Evolutionary conservation across 1,139 yeast species (phyloP).

Genomic region (Blastobotrys serpentis): DNA sequence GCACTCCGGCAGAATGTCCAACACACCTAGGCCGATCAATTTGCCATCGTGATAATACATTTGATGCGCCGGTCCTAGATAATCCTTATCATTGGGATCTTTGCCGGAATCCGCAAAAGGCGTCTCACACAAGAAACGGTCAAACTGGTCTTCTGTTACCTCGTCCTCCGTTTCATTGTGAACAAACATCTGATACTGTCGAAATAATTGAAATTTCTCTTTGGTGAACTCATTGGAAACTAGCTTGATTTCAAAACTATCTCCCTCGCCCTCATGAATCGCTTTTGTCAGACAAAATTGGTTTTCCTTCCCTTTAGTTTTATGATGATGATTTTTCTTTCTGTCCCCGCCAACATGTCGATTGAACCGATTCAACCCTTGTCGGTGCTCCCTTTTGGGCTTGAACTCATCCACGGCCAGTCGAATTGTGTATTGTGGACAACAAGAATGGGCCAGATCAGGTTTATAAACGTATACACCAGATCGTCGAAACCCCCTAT

Average conservation of each 20-base stretch:
- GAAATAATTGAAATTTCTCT: constrained; percentile 66
- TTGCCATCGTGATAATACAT: constrained; percentile 65
- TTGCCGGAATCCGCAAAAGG: constrained; percentile 49
- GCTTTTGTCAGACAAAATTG: constrained; percentile 36
- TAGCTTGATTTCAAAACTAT: constrained; percentile 35
- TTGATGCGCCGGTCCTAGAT: constrained; percentile 62
- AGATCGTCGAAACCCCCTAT: constrained; percentile 75
- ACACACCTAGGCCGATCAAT: constrained; percentile 72
- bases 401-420: constrained; percentile 50
- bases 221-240: constrained; percentile 54
- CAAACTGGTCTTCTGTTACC: constrained; percentile 50
- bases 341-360: constrained; percentile 39
- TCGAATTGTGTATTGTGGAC: constrained; percentile 79
- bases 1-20: constrained; percentile 75
- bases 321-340: constrained; percentile 25
- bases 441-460: constrained; percentile 70
- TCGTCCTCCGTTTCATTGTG: constrained; percentile 62
- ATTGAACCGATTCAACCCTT: constrained; percentile 61
- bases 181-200: constrained; percentile 63
- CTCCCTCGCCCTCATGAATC: constrained; percentile 25
- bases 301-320: constrained; percentile 26
- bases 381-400: constrained; percentile 65
- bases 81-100: constrained; percentile 8
- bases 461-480: constrained; percentile 74
- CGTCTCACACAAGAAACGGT: constrained; percentile 65